Base-by-base conservation (phyloP, 2,329 filamentous ascomycete species). In the Pseudocercospora fuligena region DNA sequence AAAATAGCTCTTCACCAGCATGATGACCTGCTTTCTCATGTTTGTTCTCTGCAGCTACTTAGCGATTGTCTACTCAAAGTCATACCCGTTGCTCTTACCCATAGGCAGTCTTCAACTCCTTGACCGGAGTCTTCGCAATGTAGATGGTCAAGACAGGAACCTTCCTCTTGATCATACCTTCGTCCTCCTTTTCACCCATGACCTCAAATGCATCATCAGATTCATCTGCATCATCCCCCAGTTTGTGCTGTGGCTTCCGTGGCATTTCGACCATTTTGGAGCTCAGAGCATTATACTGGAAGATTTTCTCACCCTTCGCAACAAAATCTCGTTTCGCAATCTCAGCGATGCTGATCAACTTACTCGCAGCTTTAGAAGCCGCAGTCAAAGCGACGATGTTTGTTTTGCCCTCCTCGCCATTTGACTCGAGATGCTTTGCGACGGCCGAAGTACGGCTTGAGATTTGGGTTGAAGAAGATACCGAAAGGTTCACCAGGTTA, bases 271-370 rank as follows among this genome's bases (percentile, higher is more conserved):
- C 65, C 63, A 73, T 66, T 57, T 74, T 71, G 19, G 70, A 72
- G 9, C 60, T 69, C 68, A 70, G 64, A 2, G 74, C 73, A 43
- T 63, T 76, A 64, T 80, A 80, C 62, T 80, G 77, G 69, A 63
- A 87, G 72, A 67, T 83, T 73, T 59, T 82, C 82, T 68, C 83
- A 80, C 70, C 84, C 80, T 25, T 85, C 73, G 70, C 43, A 16
- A 78, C 79, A 16, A 78, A 74, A 16, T 80, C 64, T 75, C 78
- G 74, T 66, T 80, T 80, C n/a, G 73, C 75, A 46, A 91, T 88
- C 77, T 93, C 90, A 53, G 84, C 84, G 54, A 92, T 85, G 3
- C 86, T 89, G 72, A 92, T 86, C 73, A 92, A 81, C 77, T 93
- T 93, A 77, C 83, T 83, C 1, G 86, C 83, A 2, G 73, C 75